Base-by-base conservation (phyloP, 768 basidiomycete species). In the Kondoa malvinella region DNA sequence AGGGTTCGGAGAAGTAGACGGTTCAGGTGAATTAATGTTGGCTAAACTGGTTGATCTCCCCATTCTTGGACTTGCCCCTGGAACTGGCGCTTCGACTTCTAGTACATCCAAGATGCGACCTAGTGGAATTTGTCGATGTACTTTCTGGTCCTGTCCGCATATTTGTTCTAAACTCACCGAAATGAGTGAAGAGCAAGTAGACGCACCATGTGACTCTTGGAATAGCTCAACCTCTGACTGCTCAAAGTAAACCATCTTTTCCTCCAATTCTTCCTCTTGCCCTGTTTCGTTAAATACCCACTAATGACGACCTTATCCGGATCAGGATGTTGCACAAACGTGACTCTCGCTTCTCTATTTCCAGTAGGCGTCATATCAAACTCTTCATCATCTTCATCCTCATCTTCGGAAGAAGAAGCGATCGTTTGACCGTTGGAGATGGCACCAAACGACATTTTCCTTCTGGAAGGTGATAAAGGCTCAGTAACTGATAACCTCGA, bases 221-320 rank as follows among this genome's bases (percentile, higher is more conserved):
- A 86, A 79, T 99, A 99, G 34, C 89, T 79, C 65, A 99, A 78
- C 75, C 85, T 87, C 73, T 91, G 89, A 50, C 85, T 85, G 50
- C 86, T 90, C n/a, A 99, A 80, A 40, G 89, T 85, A 74, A 99
- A 97, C 94, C 92, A 97, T 31, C 95, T 80, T 78, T 99, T 97
- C 67, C 91, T 83, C 95, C 95, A 99, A 72, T 85, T 89, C 73
- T 88, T 86, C 74, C 94, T 83, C 72, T 92, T 90, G 30, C 90
- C 92, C 77, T 90, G 92, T 75, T 97, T 97, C 88, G 92, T 91
- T 70, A 99, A 80, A 77, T 97, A 99, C 1, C 92, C 91, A 25
- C 85, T 84, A 2, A 94, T 76, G 50, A 99, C 86, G 50, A 85
- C 80, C 79, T 92, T 92, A n/a, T 83, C 80, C 25, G 82, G 81